phyloP scores from a whole-genome alignment of 169 alveolate species.

The Eimeria falciformis region DNA sequence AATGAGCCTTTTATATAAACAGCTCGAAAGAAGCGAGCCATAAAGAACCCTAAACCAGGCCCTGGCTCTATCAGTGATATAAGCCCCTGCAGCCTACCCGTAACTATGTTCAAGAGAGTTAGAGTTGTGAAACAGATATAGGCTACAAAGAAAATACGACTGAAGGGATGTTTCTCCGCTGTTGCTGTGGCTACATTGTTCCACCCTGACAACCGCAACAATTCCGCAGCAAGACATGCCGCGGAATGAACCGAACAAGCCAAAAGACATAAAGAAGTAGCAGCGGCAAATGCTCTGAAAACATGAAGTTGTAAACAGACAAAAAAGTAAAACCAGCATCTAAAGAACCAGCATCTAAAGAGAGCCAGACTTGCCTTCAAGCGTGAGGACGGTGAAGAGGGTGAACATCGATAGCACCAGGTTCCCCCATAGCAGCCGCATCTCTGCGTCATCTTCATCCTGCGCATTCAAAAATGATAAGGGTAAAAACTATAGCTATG shows the following conservation, averaged over 20 bases:
- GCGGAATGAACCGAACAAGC: not conserved
- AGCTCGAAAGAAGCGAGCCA: too few species aligned
- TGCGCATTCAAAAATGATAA: too few species aligned
- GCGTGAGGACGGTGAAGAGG: conserved; percentile 83
- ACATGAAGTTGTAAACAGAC: too few species aligned
- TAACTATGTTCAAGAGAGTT: conserved; percentile 84
- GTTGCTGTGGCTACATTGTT: conserved; percentile 83
- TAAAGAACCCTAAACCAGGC: too few species aligned
- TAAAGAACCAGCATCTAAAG: not conserved
- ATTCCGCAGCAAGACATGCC: not conserved
- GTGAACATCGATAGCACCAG: conserved; percentile 83
- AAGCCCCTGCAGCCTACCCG: conserved; percentile 76
- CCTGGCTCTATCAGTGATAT: too few species aligned
- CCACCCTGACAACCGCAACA: conserved; percentile 76
- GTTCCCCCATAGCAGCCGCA: conserved; percentile 83
- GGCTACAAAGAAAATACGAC: conserved; percentile 81
- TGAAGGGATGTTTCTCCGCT: conserved; percentile 81
- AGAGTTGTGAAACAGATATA: conserved; percentile 84
- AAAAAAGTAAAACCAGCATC: not conserved
- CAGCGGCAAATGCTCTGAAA: not conserved
- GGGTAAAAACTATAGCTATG: too few species aligned
- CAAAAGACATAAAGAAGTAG: not conserved
- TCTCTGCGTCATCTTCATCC: conserved; percentile 80
- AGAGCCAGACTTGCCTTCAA: conserved; percentile 77
- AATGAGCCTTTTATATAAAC: too few species aligned